Base-by-base conservation (phyloP, 2,329 filamentous ascomycete genomes). In the Escovopsis sp. region DNA sequence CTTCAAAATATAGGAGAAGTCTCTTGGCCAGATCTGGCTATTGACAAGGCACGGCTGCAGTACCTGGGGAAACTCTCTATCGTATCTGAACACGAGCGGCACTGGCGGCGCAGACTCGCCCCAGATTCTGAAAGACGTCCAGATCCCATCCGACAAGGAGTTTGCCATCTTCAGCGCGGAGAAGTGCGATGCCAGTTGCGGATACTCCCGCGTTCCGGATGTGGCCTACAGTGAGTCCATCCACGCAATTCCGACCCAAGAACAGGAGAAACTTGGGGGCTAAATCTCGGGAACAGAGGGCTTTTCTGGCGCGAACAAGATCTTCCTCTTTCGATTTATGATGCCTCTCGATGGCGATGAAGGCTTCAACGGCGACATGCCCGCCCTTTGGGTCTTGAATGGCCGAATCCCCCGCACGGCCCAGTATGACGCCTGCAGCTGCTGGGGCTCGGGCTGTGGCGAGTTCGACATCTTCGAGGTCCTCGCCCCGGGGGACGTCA, bases 381-480 rank as follows among this genome's bases (percentile, higher is more conserved):
- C 83, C 8, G 78, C 82, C 35, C 71, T 81, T 58, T 88, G 84
- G 84, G 65, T 80, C 39, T 72, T 88, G 45, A 88, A 88, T 61
- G 77, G 74, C 14, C 70, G 74, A 45, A 84, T 88, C 46, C 76
- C 81, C 24, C 76, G 77, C 45, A 78, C 79, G 5, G 64, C 71
- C 5, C 81, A 87, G 58, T 87, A 87, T 63, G 69, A 70, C 47
- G 62, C 62, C 2, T 88, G 83, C 67, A 82, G 75, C 45, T 88
- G 84, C 68, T 87, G 81, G 81, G 60, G 59, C 11, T 67, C 62
- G 55, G 52, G 74, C 32, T 87, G 83, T 55, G 82, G 81, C 51
- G 84, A 89, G 62, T 74, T 82, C 47, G 84, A 89, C 53, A 68
- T 87, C 41, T 78, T 81, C 52, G 84, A 88, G 62, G 70, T 84